These are phyloP conservation scores for Cicer yamashitae DNA, from an alignment of 306 rosid genomes.

Conservation along the genomic window DNA sequence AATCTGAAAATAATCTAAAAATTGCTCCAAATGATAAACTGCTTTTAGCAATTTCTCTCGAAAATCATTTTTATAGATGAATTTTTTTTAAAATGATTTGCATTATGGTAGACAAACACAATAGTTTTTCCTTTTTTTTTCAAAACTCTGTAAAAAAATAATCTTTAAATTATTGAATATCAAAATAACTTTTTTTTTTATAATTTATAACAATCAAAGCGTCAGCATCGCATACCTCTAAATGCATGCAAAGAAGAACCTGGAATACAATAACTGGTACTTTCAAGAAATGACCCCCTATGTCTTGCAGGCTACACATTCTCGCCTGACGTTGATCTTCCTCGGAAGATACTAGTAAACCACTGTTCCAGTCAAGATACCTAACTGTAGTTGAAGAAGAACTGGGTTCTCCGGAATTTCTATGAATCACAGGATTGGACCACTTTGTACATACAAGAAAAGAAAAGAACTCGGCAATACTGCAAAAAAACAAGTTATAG, in stretches of 20 bases:
- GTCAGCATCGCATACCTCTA: conserved; percentile 69
- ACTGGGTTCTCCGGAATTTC: conserved; percentile 77
- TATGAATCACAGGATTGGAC: conserved; percentile 95
- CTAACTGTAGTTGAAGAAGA: conserved; percentile 78
- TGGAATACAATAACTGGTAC: conserved; percentile 85
- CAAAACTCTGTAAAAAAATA: too few species aligned
- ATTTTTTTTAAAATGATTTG: too few species aligned
- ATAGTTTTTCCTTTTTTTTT: too few species aligned
- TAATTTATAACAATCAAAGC: too few species aligned
- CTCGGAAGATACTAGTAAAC: conserved; percentile 76
- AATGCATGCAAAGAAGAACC: conserved; percentile 90
- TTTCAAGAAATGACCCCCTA: conserved; percentile 97
- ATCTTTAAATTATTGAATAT: too few species aligned
- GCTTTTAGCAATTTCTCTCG: too few species aligned
- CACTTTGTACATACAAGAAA: conserved; percentile 99
- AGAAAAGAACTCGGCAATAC: conserved; percentile 94
- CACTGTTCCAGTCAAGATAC: conserved; percentile 90
- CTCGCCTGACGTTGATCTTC: conserved; percentile 68
- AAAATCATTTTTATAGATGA: too few species aligned
- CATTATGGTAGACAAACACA: too few species aligned
- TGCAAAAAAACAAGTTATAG: conserved; percentile 51
- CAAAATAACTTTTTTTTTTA: too few species aligned
- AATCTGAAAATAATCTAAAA: too few species aligned
- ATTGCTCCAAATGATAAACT: too few species aligned
- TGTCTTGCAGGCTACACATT: conserved; percentile 88